Evolutionary conservation across 140 eudicot species (phyloP).

Genomic region (Erigeron philadelphicus): DNA sequence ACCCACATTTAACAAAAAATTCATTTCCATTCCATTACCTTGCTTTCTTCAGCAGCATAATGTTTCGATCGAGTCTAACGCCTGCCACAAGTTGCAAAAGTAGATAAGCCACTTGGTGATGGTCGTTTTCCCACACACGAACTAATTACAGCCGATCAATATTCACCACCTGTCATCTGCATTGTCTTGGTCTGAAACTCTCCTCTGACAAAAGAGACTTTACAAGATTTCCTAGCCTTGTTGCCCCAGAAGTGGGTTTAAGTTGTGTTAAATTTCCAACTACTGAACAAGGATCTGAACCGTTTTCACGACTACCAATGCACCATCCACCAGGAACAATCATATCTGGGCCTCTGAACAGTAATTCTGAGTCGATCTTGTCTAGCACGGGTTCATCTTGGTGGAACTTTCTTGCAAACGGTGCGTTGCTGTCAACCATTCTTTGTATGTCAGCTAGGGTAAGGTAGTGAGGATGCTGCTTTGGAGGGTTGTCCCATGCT

Average conservation of each 20-base stretch:
- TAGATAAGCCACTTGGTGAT: conserved; percentile 16
- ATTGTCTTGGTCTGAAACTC: conserved; percentile 47
- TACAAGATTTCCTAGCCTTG: conserved; percentile 45
- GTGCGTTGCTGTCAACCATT: conserved; percentile 71
- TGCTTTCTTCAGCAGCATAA: conserved; percentile 37
- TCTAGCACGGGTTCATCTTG: conserved; percentile 64
- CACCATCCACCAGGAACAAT: conserved; percentile 75
- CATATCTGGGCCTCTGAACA: conserved; percentile 48
- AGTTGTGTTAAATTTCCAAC: conserved; percentile 42
- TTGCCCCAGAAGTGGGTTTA: conserved; percentile 52
- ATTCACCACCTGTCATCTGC: conserved; percentile 27
- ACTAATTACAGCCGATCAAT: conserved; percentile 28
- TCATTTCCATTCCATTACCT: conserved; percentile 15
- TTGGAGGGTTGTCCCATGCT: conserved; percentile 92
- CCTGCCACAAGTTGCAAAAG: conserved; percentile 22
- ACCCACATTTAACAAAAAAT: conserved; percentile 14
- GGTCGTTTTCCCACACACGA: conserved; percentile 10
- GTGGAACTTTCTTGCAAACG: conserved; percentile 78
- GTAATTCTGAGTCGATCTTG: conserved; percentile 54
- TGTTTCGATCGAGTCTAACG: conserved; percentile 16
- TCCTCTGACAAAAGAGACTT: conserved; percentile 39
- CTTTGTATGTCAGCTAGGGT: conserved; percentile 46
- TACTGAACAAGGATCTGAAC: conserved; percentile 56
- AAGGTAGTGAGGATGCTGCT: conserved; percentile 86
- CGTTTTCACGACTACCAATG: conserved; percentile 42